Evolutionary conservation across 192 early-diverging fungal genomes (phyloP), one percentile per base, ranked within the genome.

Genomic region (Podila epigama): DNA sequence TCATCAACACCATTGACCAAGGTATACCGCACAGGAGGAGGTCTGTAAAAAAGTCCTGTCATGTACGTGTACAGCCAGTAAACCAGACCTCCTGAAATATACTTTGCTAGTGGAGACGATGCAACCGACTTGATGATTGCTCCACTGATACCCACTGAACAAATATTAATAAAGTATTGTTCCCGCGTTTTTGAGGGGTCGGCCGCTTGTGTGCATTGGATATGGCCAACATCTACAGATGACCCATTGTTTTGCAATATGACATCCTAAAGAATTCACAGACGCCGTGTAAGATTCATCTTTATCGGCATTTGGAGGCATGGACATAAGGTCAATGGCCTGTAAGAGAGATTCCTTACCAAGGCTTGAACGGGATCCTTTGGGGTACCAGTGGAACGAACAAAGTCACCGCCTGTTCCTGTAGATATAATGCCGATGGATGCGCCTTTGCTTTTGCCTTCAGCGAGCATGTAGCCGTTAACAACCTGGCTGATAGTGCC

Each of bases 61-160:
- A 75, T 58, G 41, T 75, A 75, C 7, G 70, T 75, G 51, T 75
- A 75, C 16, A 75, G 51, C 70, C 70, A 75, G 61, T 75, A 75
- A 0, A 66, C 70, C 10, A 75, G 39, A 16, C 70, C 63, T 5
- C 70, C 70, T 18, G 70, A 75, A 2, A 75, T 51, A 18, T 60
- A 39, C 34, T 75, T 75, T 11, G 70, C 70, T 27, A 75, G 53
- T 8, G 58, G 55, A 16, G 70, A 75, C 3, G 70, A 66, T 28
- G 66, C 70, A 1, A 75, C 70, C 34, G 57, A 27, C 32, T 66
- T 75, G 63, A 75, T 75, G 36, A 75, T 75, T 2, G 58, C 58
- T 28, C 70, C 70, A 66, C 70, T 75, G 32, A 73, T 58, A 3
- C 70, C 70, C 3, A 73, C 70, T 1, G 70, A 73, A 40, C 70